Base-by-base conservation (phyloP, 176 grass and related monocot species). In the Thalia dealbata region DNA sequence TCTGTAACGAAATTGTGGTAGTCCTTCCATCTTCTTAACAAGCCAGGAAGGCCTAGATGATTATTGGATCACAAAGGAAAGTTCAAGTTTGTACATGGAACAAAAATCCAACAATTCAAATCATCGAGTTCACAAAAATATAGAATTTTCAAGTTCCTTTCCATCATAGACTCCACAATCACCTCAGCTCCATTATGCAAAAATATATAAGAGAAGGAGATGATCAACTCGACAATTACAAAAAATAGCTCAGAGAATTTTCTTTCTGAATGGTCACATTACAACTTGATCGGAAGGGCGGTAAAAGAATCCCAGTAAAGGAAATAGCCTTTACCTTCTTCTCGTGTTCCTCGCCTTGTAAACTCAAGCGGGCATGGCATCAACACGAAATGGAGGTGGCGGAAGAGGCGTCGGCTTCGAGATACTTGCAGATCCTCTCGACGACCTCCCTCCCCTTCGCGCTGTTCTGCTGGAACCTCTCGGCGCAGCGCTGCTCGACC, bases 401-500 rank as follows among this genome's bases (percentile, higher is more conserved):
- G 16, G 76, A 71, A 14, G 89, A 52, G 46, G 82, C 75, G 35
- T 88, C 88, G 43, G 87, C 85, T 68, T 97, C 93, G 11, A 97
- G 86, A 74, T 91, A 92, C 9, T 84, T 78, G 83, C 87, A 92
- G 79, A 91, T 97, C 82, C 82, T 84, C 82, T 97, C 93, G 62
- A 97, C 85, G 79, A 97, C 89, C 48, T 92, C 93, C 72, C 89
- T 84, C 51, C 93, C 93, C 78, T 88, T 97, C 75, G 71, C 83
- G 64, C 83, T 88, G 64, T 96, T 96, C 80, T 96, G 83, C 55
- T 87, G 74, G 64, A 97, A 97, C 61, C 75, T 84, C 61, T 97
- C 89, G 30, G 93, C 87, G 79, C 87, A 97, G 0, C 87, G 87
- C 30, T 81, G 79, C 85, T 97, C 89, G 8, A 97, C 88, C 69